Conservation (phyloP, 2,329 filamentous ascomycete genomes). For the Aspergillus novoparasiticus region DNA sequence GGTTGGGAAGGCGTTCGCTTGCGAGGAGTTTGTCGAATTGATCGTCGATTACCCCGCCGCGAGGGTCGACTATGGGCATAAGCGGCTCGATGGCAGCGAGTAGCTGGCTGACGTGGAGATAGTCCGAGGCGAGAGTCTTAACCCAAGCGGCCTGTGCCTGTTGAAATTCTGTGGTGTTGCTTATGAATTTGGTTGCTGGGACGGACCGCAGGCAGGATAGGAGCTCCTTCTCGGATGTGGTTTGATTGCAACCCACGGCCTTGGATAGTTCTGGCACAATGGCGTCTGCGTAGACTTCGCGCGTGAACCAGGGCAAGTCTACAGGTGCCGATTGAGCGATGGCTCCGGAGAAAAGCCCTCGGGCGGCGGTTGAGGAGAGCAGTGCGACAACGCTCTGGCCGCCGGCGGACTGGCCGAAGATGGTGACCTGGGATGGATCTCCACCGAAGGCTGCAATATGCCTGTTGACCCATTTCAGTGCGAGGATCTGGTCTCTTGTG, state of each 20-base stretch:
- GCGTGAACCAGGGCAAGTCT: constrained; percentile 31
- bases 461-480: constrained; percentile 31
- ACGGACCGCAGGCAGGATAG: constrained; percentile 27
- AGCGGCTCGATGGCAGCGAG: constrained; percentile 27
- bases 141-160: constrained; percentile 11
- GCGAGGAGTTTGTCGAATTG: constrained; percentile 30
- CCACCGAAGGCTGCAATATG: constrained; percentile 32
- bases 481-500: constrained; percentile 35
- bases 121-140: constrained; percentile 15
- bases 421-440: constrained; percentile 34
- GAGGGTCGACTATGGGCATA: constrained; percentile 30
- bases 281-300: constrained; percentile 24
- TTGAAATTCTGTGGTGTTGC: constrained; percentile 23
- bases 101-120: constrained; percentile 20
- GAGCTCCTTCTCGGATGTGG: constrained; percentile 14
- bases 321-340: constrained; percentile 30
- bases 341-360: constrained; percentile 31
- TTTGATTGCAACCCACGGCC: constrained; percentile 27
- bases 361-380: constrained; percentile 28
- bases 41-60: constrained; percentile 28
- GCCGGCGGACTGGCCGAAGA: constrained; percentile 41
- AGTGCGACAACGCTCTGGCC: constrained; percentile 55
- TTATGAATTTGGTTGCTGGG: constrained; percentile 24
- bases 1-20: constrained; percentile 22
- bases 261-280: constrained; percentile 23